Conservation (phyloP, 768 basidiomycete genomes). For the Termitomyces sp. region DNA sequence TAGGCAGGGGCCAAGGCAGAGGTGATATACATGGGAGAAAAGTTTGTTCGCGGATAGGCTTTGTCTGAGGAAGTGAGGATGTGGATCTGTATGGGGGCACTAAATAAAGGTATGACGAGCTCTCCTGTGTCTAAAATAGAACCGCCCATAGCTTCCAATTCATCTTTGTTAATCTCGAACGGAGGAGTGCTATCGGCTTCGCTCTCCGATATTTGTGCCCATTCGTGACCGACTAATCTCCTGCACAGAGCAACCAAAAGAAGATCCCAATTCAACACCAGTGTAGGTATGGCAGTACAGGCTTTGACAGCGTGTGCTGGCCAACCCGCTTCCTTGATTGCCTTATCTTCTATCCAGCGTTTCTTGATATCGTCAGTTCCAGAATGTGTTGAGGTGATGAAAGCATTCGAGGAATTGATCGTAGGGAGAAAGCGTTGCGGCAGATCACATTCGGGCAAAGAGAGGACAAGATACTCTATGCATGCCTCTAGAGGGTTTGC, state of each 20-base stretch:
- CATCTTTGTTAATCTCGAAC: slow-evolving; percentile 35
- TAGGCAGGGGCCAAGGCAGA: slow-evolving; percentile 71
- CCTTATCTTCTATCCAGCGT: slow-evolving; percentile 78
- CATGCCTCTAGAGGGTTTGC: slow-evolving; percentile 68
- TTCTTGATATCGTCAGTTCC: slow-evolving; percentile 59
- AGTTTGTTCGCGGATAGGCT: slow-evolving; percentile 36
- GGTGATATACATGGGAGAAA: slow-evolving; percentile 71
- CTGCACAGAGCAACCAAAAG: slow-evolving; percentile 53
- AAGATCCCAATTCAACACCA: slow-evolving; percentile 44
- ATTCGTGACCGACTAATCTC: slow-evolving; percentile 45
- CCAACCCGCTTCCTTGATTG: slow-evolving; percentile 81
- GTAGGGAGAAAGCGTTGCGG: slow-evolving; percentile 66
- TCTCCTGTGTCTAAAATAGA: slow-evolving; percentile 40
- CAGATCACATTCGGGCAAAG: slow-evolving; percentile 84
- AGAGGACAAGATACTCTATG: slow-evolving; percentile 80
- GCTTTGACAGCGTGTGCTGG: slow-evolving; percentile 66
- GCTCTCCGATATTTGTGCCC: slow-evolving; percentile 6
- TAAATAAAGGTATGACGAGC: slow-evolving; percentile 58
- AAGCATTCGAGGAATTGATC: slow-evolving; percentile 63
- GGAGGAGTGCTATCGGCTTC: slow-evolving; percentile 12
- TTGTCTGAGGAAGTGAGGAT: slow-evolving; percentile 50
- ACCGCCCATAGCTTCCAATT: slow-evolving; percentile 55
- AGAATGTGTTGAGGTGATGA: slow-evolving; percentile 60
- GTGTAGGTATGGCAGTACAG: slow-evolving; percentile 31
- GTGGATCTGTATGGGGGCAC: slow-evolving; percentile 61